Base-by-base conservation (phyloP, 768 basidiomycete species). In the Cantharellus anzutake region DNA sequence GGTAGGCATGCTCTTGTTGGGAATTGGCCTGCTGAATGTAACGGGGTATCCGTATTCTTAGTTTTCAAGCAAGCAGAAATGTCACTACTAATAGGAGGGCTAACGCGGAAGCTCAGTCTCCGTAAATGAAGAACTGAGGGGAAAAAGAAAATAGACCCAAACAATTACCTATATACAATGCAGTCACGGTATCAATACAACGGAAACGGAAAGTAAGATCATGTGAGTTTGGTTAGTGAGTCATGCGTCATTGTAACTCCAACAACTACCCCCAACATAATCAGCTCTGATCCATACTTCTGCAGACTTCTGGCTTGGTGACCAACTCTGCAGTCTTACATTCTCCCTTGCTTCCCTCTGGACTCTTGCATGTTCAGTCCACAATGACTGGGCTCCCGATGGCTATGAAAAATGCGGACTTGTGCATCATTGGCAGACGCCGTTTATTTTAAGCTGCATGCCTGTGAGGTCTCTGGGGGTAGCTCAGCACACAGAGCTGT, bases 251-350 rank as follows among this genome's bases (percentile, higher is more conserved):
- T 29, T 29, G 20, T 29, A 29, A 29, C 20, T 29, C 20, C 20
- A 29, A 29, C 20, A 29, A 29, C 20, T 29, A 29, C 11, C 20
- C 44, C 14, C 11, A 48, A 11, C 11, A 11, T 48, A 20, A 20
- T 11, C 20, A 11, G 44, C 44, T 29, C 20, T 29, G 20, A 29
- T 29, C 20, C 20, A 29, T 29, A 29, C 20, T 57, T 40, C 34
- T 14, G 71, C 82, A 14, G 88, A 89, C 73, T 87, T 90, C 79
- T 91, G 88, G 88, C 75, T 90, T 68, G 88, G 86, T 11, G 88
- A 91, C 66, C 86, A 89, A 64, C 77, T 86, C 65, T 87, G 85
- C 71, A 89, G 85, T 64, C 74, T 96, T 48, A 70, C 76, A 3
- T 93, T 85, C 70, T 77, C 83, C 0, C 68, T 93, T 5, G 79